Percentiles rank a stretch among this genome's conserved stretches.
Conservation (phyloP, 352 stramenopile species). For the Globisporangium canariense region DNA sequence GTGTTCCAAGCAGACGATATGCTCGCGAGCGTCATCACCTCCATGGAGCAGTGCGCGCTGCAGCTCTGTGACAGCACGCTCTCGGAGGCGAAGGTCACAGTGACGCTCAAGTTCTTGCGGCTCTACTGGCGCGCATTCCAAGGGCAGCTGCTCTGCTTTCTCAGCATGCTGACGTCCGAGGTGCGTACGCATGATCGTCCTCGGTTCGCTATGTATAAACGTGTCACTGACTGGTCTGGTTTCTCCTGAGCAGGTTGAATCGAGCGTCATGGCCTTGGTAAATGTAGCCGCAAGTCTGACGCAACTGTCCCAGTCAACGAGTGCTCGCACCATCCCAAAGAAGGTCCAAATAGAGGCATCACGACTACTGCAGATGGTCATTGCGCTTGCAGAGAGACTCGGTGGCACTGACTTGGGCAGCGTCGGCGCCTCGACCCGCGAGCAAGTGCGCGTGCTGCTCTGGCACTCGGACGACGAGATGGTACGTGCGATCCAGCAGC, state of each 20-base stretch:
- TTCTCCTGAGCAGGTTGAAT: constrained; percentile 26
- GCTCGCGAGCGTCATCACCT: constrained; percentile 24
- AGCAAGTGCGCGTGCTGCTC: constrained; percentile 26
- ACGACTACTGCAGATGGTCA: constrained; percentile 27
- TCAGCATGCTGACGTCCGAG: constrained; percentile 21
- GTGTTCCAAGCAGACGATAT: constrained; percentile 32
- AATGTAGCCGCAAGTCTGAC: constrained; percentile 38
- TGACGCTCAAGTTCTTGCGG: constrained; percentile 41
- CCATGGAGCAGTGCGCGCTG: constrained; percentile 26
- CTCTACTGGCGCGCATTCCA: constrained; percentile 63
- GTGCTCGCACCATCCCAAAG: not conserved
- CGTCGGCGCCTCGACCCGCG: not conserved
- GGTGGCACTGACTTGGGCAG: not conserved
- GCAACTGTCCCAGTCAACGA: constrained; percentile 15
- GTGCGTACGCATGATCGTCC: not conserved
- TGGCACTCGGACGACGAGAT: constrained; percentile 41
- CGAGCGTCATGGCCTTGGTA: constrained; percentile 33
- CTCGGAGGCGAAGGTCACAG: not conserved
- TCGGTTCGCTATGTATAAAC: not conserved
- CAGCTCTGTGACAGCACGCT: constrained; percentile 12
- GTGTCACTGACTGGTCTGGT: not conserved
- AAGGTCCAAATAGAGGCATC: constrained; percentile 27
- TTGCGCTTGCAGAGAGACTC: constrained; percentile 35
- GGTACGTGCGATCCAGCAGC: constrained; percentile 37
- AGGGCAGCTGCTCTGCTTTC: constrained; percentile 37